Percentiles rank a stretch among this genome's conserved stretches.
Conservation (phyloP, 345 rosid genomes). For the Garcia nutans region DNA sequence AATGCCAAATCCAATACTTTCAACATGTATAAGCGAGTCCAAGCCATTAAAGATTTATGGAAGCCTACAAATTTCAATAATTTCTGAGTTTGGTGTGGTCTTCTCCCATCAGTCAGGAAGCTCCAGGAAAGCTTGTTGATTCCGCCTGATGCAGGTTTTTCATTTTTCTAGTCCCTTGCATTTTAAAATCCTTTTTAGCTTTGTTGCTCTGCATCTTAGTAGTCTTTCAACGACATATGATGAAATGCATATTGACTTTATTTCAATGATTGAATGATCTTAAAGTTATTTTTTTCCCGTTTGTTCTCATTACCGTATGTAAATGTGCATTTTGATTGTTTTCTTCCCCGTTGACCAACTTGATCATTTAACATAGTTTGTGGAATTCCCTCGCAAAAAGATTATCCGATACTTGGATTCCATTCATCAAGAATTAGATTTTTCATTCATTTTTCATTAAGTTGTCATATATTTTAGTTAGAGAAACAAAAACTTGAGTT, state of each 20-base stretch:
- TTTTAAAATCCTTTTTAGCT: background rate
- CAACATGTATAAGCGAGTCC: no score
- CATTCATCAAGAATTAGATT: background rate
- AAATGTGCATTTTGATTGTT: background rate
- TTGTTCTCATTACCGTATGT: background rate
- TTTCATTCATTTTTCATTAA: background rate
- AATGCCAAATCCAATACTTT: no score
- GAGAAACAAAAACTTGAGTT: background rate
- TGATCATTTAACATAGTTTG: background rate
- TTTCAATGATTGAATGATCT: background rate
- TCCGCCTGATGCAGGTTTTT: constrained; percentile 63
- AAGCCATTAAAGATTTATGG: no score
- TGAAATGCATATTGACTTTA: background rate
- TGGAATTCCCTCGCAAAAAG: background rate
- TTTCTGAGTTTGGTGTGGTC: constrained; percentile 68
- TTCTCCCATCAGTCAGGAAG: constrained; percentile 69
- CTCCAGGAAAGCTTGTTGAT: constrained; percentile 73
- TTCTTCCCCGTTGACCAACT: background rate
- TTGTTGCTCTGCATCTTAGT: constrained; percentile 1
- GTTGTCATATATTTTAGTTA: background rate
- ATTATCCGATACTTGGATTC: background rate
- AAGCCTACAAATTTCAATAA: no score
- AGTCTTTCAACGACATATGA: background rate
- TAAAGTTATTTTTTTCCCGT: background rate
- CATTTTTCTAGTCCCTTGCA: background rate